Conservation (phyloP, 306 rosid genomes). For the Cucumis hystrix region DNA sequence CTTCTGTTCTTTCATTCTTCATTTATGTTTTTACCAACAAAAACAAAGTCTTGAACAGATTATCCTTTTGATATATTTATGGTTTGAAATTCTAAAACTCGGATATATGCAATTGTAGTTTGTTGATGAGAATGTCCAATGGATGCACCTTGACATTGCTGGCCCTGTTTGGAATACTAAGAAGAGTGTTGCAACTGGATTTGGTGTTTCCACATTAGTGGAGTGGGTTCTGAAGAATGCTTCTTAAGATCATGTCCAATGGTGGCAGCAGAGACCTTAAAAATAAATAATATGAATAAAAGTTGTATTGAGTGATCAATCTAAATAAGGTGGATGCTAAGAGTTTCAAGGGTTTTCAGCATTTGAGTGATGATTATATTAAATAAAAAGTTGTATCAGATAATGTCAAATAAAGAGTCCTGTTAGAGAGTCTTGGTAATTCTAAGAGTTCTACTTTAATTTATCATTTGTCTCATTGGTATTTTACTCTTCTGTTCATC, state of each 20-base stretch:
- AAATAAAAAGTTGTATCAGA: background rate
- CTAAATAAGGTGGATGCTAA: background rate
- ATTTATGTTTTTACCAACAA: background rate
- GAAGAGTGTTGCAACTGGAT: slow-evolving; percentile 68
- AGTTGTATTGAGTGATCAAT: too few species aligned
- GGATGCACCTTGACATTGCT: slow-evolving; percentile 95
- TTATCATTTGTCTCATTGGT: background rate
- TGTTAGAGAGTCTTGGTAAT: background rate
- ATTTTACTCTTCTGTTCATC: background rate
- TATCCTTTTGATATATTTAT: background rate
- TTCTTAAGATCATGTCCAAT: slow-evolving; percentile 11
- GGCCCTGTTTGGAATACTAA: slow-evolving; percentile 82
- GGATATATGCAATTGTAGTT: slow-evolving; percentile 36
- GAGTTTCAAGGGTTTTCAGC: background rate
- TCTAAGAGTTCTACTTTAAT: background rate
- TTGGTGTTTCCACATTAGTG: slow-evolving; percentile 70
- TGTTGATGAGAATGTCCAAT: slow-evolving; percentile 87
- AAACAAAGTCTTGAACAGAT: background rate
- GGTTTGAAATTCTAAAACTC: slow-evolving; percentile 11
- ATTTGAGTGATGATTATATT: background rate
- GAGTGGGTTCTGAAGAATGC: slow-evolving; percentile 88
- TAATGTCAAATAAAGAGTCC: background rate
- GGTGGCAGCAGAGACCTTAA: background rate
- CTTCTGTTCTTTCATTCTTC: background rate
- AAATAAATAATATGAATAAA: background rate